Evolutionary conservation across 2,329 filamentous ascomycete genomes (phyloP), one percentile per base, ranked within the genome.

Genomic region (Fusarium clavum): DNA sequence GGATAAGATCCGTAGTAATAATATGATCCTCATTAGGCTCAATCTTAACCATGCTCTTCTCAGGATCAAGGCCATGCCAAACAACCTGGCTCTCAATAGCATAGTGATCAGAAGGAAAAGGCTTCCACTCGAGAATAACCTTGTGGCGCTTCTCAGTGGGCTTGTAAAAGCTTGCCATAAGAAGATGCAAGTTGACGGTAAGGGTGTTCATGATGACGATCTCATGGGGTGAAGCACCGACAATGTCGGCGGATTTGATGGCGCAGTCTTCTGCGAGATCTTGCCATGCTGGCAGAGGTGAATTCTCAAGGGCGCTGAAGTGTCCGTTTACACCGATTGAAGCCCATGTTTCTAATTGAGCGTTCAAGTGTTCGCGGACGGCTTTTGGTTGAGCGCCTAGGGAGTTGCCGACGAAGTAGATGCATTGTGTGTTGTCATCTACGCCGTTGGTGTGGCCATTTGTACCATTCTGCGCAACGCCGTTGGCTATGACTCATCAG

Each of bases 361-460:
- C 86, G 47, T 90, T 83, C 67, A 97, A 81, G 67, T 93, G 90
- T 18, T 85, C 82, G 20, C 87, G 84, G 0, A 91, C 90, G 16
- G 87, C 86, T 67, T 87, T 89, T 46, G 94, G 94, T 78, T 97
- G 94, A 6, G 95, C 87, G 40, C 94, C 94, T 2, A 97, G 86
- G 0, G 94, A 97, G 82, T 97, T 97, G 60, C 94, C 94, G 71
- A 94, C 95, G 69, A 98, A 90, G 79, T 97, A 98, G 63, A 93
- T 90, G 63, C 79, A 78, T 61, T 77, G 74, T 48, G 64, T 38
- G 13, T 79, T 72, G 8, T 83, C 75, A 2, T 79, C 75, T 18
- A 72, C 55, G 34, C 74, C 70, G 49, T 79, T 78, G 46, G 66
- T 61, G 63, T 68, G 59, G 12, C 71, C 67, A 24, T 71, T 74